phyloP scores from a whole-genome alignment of 352 stramenopile genomes.

The Globisporangium nunn region DNA sequence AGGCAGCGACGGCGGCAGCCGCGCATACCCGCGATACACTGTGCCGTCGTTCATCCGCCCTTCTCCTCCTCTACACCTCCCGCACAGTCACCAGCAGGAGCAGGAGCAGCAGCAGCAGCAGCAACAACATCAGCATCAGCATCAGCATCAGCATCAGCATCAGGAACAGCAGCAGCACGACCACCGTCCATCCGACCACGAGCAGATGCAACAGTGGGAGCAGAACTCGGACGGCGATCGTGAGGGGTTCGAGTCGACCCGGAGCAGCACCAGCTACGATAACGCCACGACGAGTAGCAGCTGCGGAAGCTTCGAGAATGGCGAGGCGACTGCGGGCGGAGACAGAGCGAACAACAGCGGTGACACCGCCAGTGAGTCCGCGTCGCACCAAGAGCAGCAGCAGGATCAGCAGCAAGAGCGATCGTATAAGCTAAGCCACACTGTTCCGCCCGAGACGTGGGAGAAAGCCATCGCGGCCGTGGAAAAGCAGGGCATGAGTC shows the following conservation, averaged over 20 bases:
- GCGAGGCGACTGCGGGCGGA: neutral
- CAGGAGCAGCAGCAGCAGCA: constrained; percentile 3
- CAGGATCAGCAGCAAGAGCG: constrained; percentile 17
- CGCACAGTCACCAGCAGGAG: constrained; percentile 6
- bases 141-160: neutral
- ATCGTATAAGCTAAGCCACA: constrained; percentile 44
- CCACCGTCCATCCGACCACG: neutral
- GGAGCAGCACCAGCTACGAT: constrained; percentile 15
- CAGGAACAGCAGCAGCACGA: constrained; percentile 12
- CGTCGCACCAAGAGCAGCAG: constrained; percentile 5
- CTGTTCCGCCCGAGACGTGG: constrained; percentile 47
- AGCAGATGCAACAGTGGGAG: constrained; percentile 3
- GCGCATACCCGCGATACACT: constrained; percentile 15
- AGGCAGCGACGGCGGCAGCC: constrained; percentile 10
- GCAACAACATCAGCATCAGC: too few relatives aligned
- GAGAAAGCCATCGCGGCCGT: constrained; percentile 52
- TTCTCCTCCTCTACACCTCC: neutral
- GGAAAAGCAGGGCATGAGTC: constrained; percentile 50
- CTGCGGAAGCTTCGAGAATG: constrained; percentile 13
- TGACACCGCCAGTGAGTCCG: neutral
- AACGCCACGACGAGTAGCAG: constrained; percentile 17
- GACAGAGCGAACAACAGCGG: neutral
- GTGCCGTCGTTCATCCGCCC: constrained; percentile 7
- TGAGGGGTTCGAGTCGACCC: constrained; percentile 11
- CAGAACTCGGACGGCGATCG: constrained; percentile 12